Percentiles rank a stretch among this genome's conserved stretches.
Evolutionary conservation across 129 eudicot species (phyloP).

Genomic region (Scalesia atractyloides): DNA sequence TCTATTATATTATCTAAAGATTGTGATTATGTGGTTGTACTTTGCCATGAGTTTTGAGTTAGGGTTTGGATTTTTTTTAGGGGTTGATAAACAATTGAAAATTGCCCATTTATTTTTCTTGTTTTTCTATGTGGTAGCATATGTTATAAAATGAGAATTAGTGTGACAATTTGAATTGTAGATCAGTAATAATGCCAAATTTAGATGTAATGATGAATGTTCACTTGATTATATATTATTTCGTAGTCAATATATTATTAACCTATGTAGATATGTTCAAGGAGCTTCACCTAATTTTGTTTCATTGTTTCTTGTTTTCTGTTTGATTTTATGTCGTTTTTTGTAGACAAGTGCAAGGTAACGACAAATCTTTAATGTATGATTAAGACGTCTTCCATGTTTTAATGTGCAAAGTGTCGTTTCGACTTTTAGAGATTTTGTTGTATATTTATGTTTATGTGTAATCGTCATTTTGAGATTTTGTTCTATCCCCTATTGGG

Average conservation of each 20-base stretch:
- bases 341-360: background rate
- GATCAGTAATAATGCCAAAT: background rate
- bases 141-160: background rate
- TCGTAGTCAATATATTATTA: background rate
- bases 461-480: slow-evolving; percentile 1
- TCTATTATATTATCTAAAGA: background rate
- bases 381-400: background rate
- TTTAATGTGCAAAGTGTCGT: background rate
- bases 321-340: background rate
- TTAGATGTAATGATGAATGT: background rate
- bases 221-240: background rate
- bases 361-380: background rate
- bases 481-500: background rate
- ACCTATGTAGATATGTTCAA: background rate
- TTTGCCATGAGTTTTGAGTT: background rate
- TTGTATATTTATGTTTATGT: background rate
- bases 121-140: background rate
- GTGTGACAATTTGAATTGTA: background rate
- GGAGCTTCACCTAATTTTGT: too few species aligned
- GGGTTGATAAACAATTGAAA: background rate
- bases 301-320: background rate
- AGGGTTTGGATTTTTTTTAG: slow-evolving; percentile 6
- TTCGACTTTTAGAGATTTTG: background rate
- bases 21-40: background rate
- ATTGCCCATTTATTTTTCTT: background rate